Evolutionary conservation across 139 green algal species (phyloP).

Genomic region (Gonium pectorale): DNA sequence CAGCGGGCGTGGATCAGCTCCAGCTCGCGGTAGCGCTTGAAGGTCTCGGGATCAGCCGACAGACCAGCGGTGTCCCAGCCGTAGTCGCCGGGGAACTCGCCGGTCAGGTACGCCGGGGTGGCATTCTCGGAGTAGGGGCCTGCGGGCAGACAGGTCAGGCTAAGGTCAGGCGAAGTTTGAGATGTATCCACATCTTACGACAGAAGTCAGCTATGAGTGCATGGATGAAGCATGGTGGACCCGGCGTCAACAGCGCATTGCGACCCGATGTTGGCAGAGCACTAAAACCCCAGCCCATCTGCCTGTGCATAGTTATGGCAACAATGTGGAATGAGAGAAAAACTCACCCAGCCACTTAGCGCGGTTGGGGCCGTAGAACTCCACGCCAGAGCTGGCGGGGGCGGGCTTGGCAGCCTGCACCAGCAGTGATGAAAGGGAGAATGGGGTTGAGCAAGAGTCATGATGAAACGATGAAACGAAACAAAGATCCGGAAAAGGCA

Average conservation of each 20-base stretch:
- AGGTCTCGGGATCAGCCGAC: slow-evolving; percentile 89
- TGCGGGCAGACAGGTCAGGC: background rate
- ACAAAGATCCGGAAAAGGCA: no score
- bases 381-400: slow-evolving; percentile 1
- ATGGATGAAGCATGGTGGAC: no score
- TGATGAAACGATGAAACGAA: no score
- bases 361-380: slow-evolving; percentile 47
- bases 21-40: slow-evolving; percentile 88
- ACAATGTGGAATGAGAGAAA: background rate
- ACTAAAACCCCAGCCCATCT: no score
- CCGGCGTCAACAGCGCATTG: no score
- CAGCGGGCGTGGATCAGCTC: slow-evolving; percentile 98
- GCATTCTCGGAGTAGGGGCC: slow-evolving; percentile 38
- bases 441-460: no score
- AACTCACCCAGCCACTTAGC: slow-evolving; percentile 36
- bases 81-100: slow-evolving; percentile 95
- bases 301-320: no score
- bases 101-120: slow-evolving; percentile 75
- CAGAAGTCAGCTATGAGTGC: no score
- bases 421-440: background rate
- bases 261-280: no score
- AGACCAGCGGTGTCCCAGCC: slow-evolving; percentile 96
- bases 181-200: no score
- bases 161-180: no score
- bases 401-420: slow-evolving; percentile 41